Percentiles rank a stretch among this genome's conserved stretches.
Evolutionary conservation across 2,329 filamentous ascomycete genomes (phyloP).

Genomic region (Nemania bipapillata): DNA sequence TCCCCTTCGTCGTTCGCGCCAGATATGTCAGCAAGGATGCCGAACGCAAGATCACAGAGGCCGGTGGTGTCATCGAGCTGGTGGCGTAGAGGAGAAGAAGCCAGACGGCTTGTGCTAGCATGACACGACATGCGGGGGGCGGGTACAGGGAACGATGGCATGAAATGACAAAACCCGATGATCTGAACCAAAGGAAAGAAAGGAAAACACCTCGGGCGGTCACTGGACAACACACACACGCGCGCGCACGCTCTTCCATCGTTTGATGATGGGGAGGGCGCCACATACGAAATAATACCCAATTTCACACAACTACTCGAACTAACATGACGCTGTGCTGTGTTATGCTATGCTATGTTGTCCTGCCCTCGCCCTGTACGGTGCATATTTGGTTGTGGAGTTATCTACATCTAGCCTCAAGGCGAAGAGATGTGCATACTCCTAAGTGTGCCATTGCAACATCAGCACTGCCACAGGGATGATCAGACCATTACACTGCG

Average conservation of each 20-base stretch:
- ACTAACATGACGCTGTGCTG: conserved; percentile 26
- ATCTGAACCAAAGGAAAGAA: conserved; percentile 27
- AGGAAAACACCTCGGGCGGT: conserved; percentile 22
- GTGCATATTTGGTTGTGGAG: background rate
- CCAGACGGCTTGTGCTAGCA: background rate
- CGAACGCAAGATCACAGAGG: conserved; percentile 98
- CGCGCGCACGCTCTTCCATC: conserved; percentile 21
- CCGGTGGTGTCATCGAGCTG: conserved; percentile 73
- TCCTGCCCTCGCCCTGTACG: conserved; percentile 1
- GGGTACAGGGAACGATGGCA: conserved; percentile 38
- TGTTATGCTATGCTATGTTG: conserved; percentile 3
- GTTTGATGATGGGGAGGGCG: conserved; percentile 33
- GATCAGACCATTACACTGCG: background rate
- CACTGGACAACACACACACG: conserved; percentile 16
- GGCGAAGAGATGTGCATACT: background rate
- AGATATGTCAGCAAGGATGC: conserved; percentile 95
- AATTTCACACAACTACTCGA: conserved; percentile 27
- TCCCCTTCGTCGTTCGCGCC: conserved; percentile 93
- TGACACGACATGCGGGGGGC: conserved; percentile 12
- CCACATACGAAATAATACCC: conserved; percentile 35
- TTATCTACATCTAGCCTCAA: background rate
- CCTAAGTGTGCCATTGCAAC: background rate
- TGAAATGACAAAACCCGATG: conserved; percentile 36
- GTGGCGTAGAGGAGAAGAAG: conserved; percentile 35
- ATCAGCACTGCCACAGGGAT: background rate